phyloP scores from a whole-genome alignment of 345 rosid genomes.

The Citrus maxima region DNA sequence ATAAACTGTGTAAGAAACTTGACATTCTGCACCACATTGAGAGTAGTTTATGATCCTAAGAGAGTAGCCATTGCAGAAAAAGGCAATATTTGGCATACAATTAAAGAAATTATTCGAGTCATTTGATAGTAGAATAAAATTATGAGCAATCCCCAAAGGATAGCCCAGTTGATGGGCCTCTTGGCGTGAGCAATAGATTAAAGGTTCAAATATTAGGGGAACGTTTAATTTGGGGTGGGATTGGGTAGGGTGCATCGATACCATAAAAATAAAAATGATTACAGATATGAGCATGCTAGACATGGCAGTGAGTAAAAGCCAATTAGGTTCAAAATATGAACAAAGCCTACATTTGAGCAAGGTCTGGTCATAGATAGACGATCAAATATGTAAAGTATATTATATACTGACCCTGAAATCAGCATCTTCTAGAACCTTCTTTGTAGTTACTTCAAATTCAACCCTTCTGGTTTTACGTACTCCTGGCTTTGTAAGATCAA shows the following conservation, averaged over 20 bases:
- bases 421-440: slow-evolving; percentile 60
- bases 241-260: no score
- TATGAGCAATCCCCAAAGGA: not conserved
- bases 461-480: slow-evolving; percentile 18
- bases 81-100: not conserved
- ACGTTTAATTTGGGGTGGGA: no score
- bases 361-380: not conserved
- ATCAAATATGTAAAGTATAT: not conserved
- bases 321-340: not conserved
- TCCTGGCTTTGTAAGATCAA: slow-evolving; percentile 50
- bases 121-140: not conserved
- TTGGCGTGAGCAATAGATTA: no score
- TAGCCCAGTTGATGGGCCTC: no score
- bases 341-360: not conserved
- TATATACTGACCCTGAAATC: slow-evolving; percentile 74
- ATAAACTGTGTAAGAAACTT: slow-evolving; percentile 80
- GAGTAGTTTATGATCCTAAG: not conserved
- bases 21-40: slow-evolving; percentile 58
- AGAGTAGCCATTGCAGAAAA: not conserved
- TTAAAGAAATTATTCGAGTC: not conserved
- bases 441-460: slow-evolving; percentile 53
- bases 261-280: no score
- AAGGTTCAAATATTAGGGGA: no score
- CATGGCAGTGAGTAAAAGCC: not conserved
- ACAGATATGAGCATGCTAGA: not conserved